Base-by-base conservation (phyloP, 768 basidiomycete genomes). In the Collybia mongolica region DNA sequence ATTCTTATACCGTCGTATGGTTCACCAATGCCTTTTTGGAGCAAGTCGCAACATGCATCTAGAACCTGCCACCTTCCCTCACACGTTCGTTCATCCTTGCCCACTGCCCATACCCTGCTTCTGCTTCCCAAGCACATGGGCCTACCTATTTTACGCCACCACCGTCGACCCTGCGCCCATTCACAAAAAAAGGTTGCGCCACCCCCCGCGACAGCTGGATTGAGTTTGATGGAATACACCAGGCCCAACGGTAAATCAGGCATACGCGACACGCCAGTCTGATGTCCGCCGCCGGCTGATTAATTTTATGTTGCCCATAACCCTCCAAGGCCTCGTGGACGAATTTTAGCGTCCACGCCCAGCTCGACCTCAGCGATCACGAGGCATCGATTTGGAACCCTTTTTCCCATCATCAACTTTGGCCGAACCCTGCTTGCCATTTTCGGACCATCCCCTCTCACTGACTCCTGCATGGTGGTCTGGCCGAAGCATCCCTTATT, bases 111-210 rank as follows among this genome's bases (percentile, higher is more conserved):
- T 23, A 12, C 29, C 22, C 12, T 20, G n/a, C 39, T 48, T 39
- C 47, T 40, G 28, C 38, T 49, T 48, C 48, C 23, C 48, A 41
- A 39, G 48, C 48, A 40, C 39, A 40, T 28, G 37, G 39, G 39
- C 17, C 3, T n/a, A 39, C 46, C 8, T 2, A 18, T 40, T 14
- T 18, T 35, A 19, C 39, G 24, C 39, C 48, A 49, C 28, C n/a
- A 19, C 28, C 15, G 38, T 29, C 41, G 36, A 41, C 28, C 39
- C 12, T 41, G 48, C 18, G 18, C 11, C 39, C 26, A 9, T 28
- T 22, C 38, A 39, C 20, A 32, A 32, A 32, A n/a, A 28, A 32
- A 32, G 9, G 32, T 32, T 32, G 32, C 32, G 32, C 32, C 17
- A 23, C 8, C 26, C 15, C 48, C 38, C 18, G 23, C 29, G 24